Conservation (phyloP, 2,329 filamentous ascomycete genomes). For the Alternaria sp. region DNA sequence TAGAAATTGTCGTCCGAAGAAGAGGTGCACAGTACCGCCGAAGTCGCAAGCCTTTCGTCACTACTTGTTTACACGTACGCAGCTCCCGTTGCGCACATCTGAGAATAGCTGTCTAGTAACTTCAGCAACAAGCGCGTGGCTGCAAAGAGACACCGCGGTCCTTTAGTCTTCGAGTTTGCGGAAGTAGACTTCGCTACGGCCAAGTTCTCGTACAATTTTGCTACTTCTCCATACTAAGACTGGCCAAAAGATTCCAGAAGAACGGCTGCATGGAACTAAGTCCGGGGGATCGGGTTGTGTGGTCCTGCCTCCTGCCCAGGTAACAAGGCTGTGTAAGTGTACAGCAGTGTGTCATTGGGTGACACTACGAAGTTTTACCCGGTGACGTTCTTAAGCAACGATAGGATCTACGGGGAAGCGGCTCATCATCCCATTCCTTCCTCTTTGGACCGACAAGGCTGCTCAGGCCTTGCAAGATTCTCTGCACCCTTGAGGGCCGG, state of each 20-base stretch:
- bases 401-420: not conserved
- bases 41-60: not conserved
- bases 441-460: not conserved
- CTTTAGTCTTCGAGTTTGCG: no score
- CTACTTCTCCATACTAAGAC: not conserved
- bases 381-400: not conserved
- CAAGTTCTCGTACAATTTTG: not conserved
- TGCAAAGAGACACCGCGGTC: not conserved
- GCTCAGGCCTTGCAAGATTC: not conserved
- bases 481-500: not conserved
- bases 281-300: not conserved
- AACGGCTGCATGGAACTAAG: not conserved
- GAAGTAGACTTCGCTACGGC: not conserved
- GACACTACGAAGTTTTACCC: not conserved
- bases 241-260: not conserved
- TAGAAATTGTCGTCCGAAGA: not conserved
- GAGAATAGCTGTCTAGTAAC: not conserved
- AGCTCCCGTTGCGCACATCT: not conserved
- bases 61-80: not conserved
- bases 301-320: not conserved
- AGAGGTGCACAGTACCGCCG: not conserved
- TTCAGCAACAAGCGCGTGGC: not conserved
- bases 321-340: not conserved
- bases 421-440: not conserved
- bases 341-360: not conserved